Percentiles rank a stretch among this genome's conserved stretches.
phyloP scores from a whole-genome alignment of 306 rosid species.

The Vicia faba region DNA sequence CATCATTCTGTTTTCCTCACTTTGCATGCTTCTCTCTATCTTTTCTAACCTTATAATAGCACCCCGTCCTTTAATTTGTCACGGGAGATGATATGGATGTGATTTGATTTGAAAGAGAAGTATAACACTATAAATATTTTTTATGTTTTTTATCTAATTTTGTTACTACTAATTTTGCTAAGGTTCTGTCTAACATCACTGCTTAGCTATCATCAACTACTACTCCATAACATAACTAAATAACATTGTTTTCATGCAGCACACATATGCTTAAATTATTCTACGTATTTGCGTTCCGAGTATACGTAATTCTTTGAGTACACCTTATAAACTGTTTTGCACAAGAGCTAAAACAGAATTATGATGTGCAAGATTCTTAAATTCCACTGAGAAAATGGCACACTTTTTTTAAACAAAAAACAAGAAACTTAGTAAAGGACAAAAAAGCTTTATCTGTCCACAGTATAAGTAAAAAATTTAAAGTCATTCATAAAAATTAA shows the following conservation, averaged over 20 bases:
- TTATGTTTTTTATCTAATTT: neutral
- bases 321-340: neutral
- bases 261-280: neutral
- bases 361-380: slow-evolving; percentile 38
- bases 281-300: too few species aligned
- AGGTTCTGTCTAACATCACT: slow-evolving; percentile 9
- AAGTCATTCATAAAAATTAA: slow-evolving; percentile 21
- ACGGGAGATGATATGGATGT: neutral
- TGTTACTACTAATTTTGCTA: slow-evolving; percentile 7
- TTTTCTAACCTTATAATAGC: neutral
- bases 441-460: slow-evolving; percentile 37
- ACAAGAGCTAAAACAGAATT: slow-evolving; percentile 28
- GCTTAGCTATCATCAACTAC: neutral
- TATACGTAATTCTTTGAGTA: neutral
- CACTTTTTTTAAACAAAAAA: slow-evolving; percentile 30
- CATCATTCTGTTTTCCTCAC: neutral
- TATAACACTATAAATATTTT: neutral
- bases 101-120: slow-evolving; percentile 19
- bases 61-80: neutral
- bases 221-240: neutral
- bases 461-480: slow-evolving; percentile 36
- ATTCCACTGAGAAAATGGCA: slow-evolving; percentile 42
- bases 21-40: neutral
- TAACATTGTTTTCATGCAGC: slow-evolving; percentile 10
- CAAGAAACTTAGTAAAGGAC: slow-evolving; percentile 27